Evolutionary conservation across 2,329 filamentous ascomycete species (phyloP), one percentile per base, ranked within the genome.

Genomic region (Blumeria hordei): DNA sequence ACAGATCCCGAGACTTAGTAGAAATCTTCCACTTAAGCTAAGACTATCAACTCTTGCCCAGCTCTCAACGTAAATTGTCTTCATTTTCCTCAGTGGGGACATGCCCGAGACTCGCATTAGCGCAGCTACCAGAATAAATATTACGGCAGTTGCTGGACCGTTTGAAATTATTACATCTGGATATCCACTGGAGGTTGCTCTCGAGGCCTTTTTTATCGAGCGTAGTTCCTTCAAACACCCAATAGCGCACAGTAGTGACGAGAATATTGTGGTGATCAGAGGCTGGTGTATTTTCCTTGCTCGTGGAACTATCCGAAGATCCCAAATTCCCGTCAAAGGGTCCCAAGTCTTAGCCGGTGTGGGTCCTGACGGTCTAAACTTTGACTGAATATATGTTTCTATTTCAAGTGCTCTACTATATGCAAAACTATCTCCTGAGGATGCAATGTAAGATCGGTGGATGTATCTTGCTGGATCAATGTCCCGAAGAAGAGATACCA

Each of bases 41-140:
- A 96, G 68, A 11, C 77, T 81, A 60, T 75, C 81, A 14, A 94
- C 85, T 14, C 92, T 76, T 2, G 92, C 90, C 82, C 88, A 95
- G 18, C 85, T 92, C 71, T 98, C 92, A 33, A 95, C 77, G 66
- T 92, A 98, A 12, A 96, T 72, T 9, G 84, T 81, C 58, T 79
- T 77, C 70, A 90, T 81, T 59, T 74, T 75, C 33, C 72, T 76
- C 51, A 78, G 62, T 41, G 74, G 70, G 0, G 72, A 74, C 1
- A 77, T 54, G 1, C 72, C 74, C 33, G 68, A 57, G 52, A 68
- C 67, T 58, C 64, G 72, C 53, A 84, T 62, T 12, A 79, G 51
- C 2, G 76, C 67, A 0, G 72, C 70, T 0, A 77, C 76, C 2
- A 81, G 64, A 3, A 83, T 67, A 51, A 94, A 72, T 37, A 94